phyloP scores from a whole-genome alignment of 202 grass and related monocot species.

The Eragrostis tef region DNA sequence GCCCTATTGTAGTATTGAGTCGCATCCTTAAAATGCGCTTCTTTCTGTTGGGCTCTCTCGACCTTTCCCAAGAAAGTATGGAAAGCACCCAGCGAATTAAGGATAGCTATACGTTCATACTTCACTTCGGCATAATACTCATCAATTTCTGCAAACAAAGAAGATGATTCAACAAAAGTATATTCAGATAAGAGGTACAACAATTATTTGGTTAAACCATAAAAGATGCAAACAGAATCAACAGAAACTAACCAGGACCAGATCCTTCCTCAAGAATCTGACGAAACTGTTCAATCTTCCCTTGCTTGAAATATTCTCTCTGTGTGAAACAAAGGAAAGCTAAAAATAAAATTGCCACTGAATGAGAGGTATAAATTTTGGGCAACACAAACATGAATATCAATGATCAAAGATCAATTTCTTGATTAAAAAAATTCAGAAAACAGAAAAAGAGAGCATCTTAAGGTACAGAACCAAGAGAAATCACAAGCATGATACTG shows the following conservation, averaged over 20 bases:
- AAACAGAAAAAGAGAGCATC: background rate
- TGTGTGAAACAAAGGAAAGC: constrained; percentile 41
- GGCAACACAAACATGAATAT: background rate
- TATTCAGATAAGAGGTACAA: constrained; percentile 7
- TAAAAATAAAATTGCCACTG: constrained; percentile 10
- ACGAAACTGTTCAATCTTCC: constrained; percentile 81
- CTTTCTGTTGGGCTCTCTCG: constrained; percentile 72
- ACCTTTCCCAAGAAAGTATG: constrained; percentile 85
- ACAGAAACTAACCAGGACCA: constrained; percentile 66
- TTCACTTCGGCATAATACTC: constrained; percentile 98
- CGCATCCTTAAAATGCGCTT: constrained; percentile 77
- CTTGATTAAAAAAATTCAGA: background rate
- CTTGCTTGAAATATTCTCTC: constrained; percentile 99
- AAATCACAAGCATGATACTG: background rate
- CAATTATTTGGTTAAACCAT: constrained; percentile 2
- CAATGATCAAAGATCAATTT: background rate
- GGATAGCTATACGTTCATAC: constrained; percentile 88
- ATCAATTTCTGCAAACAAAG: constrained; percentile 73
- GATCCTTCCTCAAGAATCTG: constrained; percentile 98
- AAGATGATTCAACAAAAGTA: constrained; percentile 21
- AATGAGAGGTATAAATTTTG: background rate
- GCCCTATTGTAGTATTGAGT: constrained; percentile 95
- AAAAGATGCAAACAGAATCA: background rate
- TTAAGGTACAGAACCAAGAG: constrained; percentile 16
- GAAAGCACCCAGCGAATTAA: constrained; percentile 91